Conservation (phyloP, 495 filamentous ascomycete genomes). For the Xylaria flabelliformis region DNA sequence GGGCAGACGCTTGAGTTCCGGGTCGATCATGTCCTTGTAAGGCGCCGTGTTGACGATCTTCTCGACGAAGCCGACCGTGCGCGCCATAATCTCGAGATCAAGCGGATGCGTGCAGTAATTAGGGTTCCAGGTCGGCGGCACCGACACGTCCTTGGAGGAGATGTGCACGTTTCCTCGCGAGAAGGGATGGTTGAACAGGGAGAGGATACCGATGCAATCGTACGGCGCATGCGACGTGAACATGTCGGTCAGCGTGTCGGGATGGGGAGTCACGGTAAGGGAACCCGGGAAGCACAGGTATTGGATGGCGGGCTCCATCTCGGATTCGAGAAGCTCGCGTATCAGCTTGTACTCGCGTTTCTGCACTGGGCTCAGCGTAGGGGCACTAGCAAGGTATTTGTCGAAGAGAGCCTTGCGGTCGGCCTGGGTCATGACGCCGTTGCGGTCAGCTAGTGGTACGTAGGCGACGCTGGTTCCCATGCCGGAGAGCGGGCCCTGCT, state of each 20-base stretch:
- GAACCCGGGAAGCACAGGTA: conserved; percentile 51
- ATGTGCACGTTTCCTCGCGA: conserved; percentile 66
- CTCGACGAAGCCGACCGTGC: conserved; percentile 54
- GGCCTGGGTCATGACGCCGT: conserved; percentile 39
- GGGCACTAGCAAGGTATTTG: conserved; percentile 30
- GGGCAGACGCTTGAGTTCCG: conserved; percentile 38
- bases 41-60: conserved; percentile 50
- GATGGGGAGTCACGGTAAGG: conserved; percentile 40
- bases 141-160: conserved; percentile 42
- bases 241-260: conserved; percentile 44
- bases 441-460: conserved; percentile 48
- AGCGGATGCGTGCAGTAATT: conserved; percentile 60
- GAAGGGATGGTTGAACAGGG: conserved; percentile 57
- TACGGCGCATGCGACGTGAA: conserved; percentile 40
- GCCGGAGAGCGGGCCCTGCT: conserved; percentile 47
- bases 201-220: conserved; percentile 52
- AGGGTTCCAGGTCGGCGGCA: conserved; percentile 56
- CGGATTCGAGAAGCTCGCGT: conserved; percentile 41
- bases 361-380: conserved; percentile 24
- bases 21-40: conserved; percentile 45
- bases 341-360: conserved; percentile 36
- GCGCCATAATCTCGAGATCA: conserved; percentile 58
- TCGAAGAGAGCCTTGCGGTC: conserved; percentile 40
- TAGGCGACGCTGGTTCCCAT: conserved; percentile 51
- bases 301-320: conserved; percentile 42